Conservation (phyloP, 164 flowering plant genomes). For the Buxus sempervirens region DNA sequence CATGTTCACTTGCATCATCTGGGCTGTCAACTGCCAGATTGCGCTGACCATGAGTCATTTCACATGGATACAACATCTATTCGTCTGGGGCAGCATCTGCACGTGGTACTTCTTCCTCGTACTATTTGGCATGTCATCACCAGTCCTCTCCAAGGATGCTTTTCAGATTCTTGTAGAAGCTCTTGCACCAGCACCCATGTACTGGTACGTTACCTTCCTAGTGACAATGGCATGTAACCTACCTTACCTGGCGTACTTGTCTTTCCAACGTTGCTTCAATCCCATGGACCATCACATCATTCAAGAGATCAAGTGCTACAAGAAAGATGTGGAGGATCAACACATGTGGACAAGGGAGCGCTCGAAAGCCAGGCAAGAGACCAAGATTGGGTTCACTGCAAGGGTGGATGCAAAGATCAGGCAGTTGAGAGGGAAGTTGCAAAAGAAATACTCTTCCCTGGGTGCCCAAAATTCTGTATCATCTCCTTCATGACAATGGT, state of each 20-base stretch:
- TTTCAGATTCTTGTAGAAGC: constrained; percentile 65
- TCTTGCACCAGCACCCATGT: constrained; percentile 80
- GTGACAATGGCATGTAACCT: constrained; percentile 56
- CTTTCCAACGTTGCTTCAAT: constrained; percentile 68
- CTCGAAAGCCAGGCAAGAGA: constrained; percentile 80
- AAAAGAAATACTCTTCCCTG: constrained; percentile 48
- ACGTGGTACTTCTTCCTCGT: constrained; percentile 82
- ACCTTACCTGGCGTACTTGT: constrained; percentile 71
- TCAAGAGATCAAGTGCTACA: constrained; percentile 91
- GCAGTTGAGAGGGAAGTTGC: constrained; percentile 62
- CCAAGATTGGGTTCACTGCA: constrained; percentile 95
- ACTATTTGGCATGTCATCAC: constrained; percentile 59
- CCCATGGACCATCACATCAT: constrained; percentile 97
- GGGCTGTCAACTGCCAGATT: constrained; percentile 89
- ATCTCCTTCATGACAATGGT: constrained; percentile 19
- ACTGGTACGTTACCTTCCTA: constrained; percentile 68
- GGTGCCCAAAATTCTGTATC: constrained; percentile 9
- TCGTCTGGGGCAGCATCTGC: constrained; percentile 84
- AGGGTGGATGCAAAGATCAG: constrained; percentile 95
- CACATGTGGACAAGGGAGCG: constrained; percentile 83
- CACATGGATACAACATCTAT: constrained; percentile 92
- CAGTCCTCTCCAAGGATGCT: constrained; percentile 40
- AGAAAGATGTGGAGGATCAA: constrained; percentile 75
- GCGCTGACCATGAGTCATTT: constrained; percentile 93
- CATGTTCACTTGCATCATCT: constrained; percentile 92